These are phyloP conservation scores for Ustilago sp. DNA, from an alignment of 1,284 basidiomycete species.

Conservation along the genomic window DNA sequence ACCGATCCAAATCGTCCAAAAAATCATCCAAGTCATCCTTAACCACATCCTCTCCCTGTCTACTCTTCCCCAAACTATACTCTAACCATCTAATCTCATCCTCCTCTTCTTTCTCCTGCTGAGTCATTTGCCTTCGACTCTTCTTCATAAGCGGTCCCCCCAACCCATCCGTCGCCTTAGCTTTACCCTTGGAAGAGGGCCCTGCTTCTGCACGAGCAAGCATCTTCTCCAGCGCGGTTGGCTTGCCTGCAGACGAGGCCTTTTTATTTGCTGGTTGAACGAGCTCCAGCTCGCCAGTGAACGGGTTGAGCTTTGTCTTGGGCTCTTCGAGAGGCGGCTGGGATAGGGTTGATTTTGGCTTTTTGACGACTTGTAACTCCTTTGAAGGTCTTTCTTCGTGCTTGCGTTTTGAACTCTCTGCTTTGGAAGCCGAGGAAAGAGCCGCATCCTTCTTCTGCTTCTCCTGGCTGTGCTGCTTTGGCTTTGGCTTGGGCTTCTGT, in stretches of 20 bases:
- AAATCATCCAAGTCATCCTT: conserved; percentile 60
- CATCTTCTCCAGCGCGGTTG: conserved; percentile 48
- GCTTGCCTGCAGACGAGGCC: conserved; percentile 18
- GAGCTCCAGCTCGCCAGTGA: conserved; percentile 42
- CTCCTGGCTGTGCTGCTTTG: not conserved
- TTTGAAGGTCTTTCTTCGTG: conserved; percentile 17
- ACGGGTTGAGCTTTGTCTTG: conserved; percentile 38
- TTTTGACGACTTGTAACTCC: conserved; percentile 34
- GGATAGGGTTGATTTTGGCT: conserved; percentile 16
- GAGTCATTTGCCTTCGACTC: conserved; percentile 44
- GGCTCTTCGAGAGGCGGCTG: not conserved
- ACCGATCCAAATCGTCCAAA: conserved; percentile 59
- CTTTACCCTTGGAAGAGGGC: conserved; percentile 22
- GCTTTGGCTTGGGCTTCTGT: not conserved
- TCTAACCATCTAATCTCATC: conserved; percentile 69
- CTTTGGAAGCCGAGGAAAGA: not conserved
- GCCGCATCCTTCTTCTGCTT: not conserved
- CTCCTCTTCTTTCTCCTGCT: conserved; percentile 65
- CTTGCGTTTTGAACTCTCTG: conserved; percentile 17
- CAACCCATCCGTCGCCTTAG: conserved; percentile 12
- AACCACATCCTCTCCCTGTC: conserved; percentile 36
- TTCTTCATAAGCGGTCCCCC: conserved; percentile 24
- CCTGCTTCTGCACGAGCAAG: conserved; percentile 36
- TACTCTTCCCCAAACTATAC: conserved; percentile 52
- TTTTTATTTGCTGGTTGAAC: conserved; percentile 13